These are phyloP conservation scores for Microdochium trichocladiopsis DNA, from an alignment of 2,329 filamentous ascomycete species.

Conservation along the genomic window DNA sequence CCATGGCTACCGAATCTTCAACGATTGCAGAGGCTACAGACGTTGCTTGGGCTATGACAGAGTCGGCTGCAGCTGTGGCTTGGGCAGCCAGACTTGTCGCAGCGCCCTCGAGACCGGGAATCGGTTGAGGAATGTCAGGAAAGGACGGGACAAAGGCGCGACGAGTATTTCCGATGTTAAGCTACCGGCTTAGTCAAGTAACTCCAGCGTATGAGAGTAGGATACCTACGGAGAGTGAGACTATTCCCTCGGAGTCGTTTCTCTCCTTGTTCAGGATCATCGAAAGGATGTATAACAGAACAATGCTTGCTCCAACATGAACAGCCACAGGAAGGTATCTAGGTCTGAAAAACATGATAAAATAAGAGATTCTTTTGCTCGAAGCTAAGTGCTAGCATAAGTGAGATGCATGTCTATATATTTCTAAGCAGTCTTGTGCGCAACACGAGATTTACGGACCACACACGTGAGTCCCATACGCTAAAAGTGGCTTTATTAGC, in stretches of 20 bases:
- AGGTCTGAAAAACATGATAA: background rate
- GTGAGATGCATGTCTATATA: background rate
- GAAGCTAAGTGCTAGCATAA: background rate
- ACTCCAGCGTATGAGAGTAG: background rate
- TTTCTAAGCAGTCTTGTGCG: background rate
- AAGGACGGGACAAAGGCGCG: background rate
- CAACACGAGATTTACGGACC: background rate
- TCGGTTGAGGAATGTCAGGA: background rate
- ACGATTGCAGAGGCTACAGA: background rate
- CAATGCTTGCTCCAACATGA: background rate
- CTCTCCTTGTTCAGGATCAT: background rate
- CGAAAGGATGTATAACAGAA: background rate
- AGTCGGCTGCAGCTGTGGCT: background rate
- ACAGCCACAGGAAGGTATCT: background rate
- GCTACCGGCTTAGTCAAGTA: background rate
- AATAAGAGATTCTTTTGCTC: background rate
- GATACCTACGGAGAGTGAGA: background rate
- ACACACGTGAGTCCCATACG: background rate
- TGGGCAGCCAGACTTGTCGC: background rate
- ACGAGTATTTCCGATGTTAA: background rate
- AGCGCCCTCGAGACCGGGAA: background rate
- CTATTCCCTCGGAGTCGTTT: background rate
- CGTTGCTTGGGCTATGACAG: background rate
- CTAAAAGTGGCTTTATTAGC: background rate
- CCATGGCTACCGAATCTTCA: background rate